Conservation (phyloP, 2,329 filamentous ascomycete genomes). For the Fusarium gaditjirri region DNA sequence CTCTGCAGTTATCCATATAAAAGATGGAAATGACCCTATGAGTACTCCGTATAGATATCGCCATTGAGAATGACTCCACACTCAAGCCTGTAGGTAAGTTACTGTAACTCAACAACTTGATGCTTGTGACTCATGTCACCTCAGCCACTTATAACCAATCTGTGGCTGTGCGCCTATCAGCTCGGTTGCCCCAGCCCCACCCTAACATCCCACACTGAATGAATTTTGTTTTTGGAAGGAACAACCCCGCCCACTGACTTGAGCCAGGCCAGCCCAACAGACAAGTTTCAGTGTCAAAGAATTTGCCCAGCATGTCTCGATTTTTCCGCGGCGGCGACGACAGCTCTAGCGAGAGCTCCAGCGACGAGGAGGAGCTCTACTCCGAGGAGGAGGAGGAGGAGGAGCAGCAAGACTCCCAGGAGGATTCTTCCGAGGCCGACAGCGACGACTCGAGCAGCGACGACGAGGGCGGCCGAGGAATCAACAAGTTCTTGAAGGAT, state of each 20-base stretch:
- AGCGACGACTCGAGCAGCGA: constrained; percentile 62
- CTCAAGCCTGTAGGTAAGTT: background rate
- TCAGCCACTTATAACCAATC: constrained; percentile 15
- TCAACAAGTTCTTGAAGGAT: constrained; percentile 84
- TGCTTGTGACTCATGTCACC: background rate
- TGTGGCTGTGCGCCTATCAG: constrained; percentile 33
- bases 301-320: constrained; percentile 80
- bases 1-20: too few relatives aligned
- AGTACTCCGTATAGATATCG: too few relatives aligned
- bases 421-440: constrained; percentile 63
- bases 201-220: constrained; percentile 51
- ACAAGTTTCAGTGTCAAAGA: constrained; percentile 45
- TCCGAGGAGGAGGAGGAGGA: constrained; percentile 59
- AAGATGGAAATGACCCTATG: too few relatives aligned
- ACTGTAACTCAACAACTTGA: background rate
- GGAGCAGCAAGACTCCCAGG: constrained; percentile 59
- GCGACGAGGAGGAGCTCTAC: constrained; percentile 96
- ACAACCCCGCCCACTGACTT: constrained; percentile 53
- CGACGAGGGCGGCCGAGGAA: constrained; percentile 76
- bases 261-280: constrained; percentile 38
- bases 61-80: too few relatives aligned
- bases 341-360: constrained; percentile 95
- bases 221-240: constrained; percentile 47
- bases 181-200: constrained; percentile 54
- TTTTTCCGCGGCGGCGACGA: constrained; percentile 94